Percentiles rank a stretch among this genome's conserved stretches.
phyloP scores from a whole-genome alignment of 2,329 filamentous ascomycete species.

The Verticillium tricorpus region DNA sequence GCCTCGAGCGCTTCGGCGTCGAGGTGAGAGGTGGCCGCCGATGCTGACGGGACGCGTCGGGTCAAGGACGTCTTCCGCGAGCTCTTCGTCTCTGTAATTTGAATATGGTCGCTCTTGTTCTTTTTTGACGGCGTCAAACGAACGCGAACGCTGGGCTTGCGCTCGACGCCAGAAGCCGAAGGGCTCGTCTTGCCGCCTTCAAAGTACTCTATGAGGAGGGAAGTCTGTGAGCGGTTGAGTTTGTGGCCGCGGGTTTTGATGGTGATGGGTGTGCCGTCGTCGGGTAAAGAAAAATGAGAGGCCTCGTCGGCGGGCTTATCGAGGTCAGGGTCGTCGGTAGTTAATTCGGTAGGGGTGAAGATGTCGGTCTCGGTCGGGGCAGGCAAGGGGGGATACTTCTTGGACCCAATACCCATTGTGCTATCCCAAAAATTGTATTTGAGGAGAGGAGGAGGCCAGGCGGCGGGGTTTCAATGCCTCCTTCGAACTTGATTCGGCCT shows the following conservation, averaged over 20 bases:
- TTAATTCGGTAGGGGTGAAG: conserved; percentile 58
- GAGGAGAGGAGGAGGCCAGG: background rate
- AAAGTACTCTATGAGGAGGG: conserved; percentile 91
- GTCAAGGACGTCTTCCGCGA: conserved; percentile 61
- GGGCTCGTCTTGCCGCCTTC: conserved; percentile 63
- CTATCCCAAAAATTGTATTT: background rate
- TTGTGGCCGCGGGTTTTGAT: conserved; percentile 71
- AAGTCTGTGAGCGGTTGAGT: conserved; percentile 71
- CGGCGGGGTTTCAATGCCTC: background rate
- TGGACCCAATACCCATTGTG: conserved; percentile 52
- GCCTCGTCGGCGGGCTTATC: conserved; percentile 65
- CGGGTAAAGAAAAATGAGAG: conserved; percentile 74
- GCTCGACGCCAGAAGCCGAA: conserved; percentile 52
- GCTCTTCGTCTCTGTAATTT: conserved; percentile 78
- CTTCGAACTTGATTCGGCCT: background rate
- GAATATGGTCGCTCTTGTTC: conserved; percentile 68
- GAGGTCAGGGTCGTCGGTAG: conserved; percentile 30
- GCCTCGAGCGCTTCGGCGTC: conserved; percentile 40
- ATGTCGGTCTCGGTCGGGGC: conserved; percentile 73
- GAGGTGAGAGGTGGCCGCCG: conserved; percentile 30
- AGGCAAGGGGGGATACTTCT: conserved; percentile 63
- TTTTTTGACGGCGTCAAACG: conserved; percentile 75
- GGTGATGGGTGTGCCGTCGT: conserved; percentile 87
- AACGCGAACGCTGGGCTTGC: conserved; percentile 76
- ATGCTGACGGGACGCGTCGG: conserved; percentile 50